These are phyloP conservation scores for Globisporangium paddicum DNA, from an alignment of 352 stramenopile species.

Conservation along the genomic window DNA sequence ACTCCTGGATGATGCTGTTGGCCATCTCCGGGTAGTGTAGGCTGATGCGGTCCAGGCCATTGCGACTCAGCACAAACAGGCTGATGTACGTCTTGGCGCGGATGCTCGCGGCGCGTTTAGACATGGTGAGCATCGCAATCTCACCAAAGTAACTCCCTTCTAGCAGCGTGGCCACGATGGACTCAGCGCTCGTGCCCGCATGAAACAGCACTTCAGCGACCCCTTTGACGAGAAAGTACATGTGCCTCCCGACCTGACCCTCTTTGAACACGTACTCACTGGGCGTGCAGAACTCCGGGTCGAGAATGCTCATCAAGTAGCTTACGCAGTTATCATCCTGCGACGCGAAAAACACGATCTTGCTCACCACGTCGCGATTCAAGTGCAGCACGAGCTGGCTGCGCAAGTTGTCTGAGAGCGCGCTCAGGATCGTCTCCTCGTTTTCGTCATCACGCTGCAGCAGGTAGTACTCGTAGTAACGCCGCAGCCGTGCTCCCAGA, in stretches of 20 bases:
- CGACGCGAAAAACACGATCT: conserved; percentile 76
- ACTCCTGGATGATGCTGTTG: conserved; percentile 65
- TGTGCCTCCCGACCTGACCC: conserved; percentile 71
- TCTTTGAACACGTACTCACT: conserved; percentile 83
- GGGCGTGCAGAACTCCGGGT: conserved; percentile 73
- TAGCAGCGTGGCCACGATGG: conserved; percentile 52
- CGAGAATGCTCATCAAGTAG: conserved; percentile 79
- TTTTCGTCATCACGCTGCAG: conserved; percentile 66
- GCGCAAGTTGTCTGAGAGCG: conserved; percentile 69
- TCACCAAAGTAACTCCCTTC: conserved; percentile 81
- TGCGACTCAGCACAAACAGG: conserved; percentile 69
- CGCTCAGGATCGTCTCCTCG: conserved; percentile 61
- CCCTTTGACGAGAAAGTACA: conserved; percentile 84
- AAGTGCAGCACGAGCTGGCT: conserved; percentile 73
- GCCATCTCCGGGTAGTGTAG: conserved; percentile 80
- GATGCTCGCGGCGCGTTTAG: conserved; percentile 73
- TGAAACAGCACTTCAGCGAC: conserved; percentile 69
- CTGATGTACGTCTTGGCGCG: conserved; percentile 78
- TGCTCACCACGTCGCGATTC: conserved; percentile 78
- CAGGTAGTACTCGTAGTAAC: conserved; percentile 84
- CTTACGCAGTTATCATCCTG: conserved; percentile 78
- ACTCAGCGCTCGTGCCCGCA: conserved; percentile 41
- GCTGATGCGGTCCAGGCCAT: conserved; percentile 66
- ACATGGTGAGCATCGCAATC: conserved; percentile 78
- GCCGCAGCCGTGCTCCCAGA: conserved; percentile 42